Base-by-base conservation (phyloP, 2,329 filamentous ascomycete genomes). In the Xylariales sp. region DNA sequence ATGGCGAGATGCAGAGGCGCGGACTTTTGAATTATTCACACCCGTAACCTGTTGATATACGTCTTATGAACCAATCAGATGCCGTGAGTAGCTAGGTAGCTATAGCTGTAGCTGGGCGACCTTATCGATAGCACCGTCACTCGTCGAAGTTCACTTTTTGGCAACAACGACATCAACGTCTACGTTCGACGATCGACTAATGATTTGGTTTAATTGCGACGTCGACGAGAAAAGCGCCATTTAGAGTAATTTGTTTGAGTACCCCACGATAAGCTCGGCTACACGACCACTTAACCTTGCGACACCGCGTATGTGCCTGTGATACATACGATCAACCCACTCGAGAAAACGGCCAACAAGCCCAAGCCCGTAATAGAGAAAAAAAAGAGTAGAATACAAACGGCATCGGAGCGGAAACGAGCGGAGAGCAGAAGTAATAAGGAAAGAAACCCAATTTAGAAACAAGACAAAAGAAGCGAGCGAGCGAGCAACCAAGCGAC, bases 41-140 rank as follows among this genome's bases (percentile, higher is more conserved):
- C 23, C 23, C 23, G 23, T 23, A 23, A 23, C 23, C 23, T 23
- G 23, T 23, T 23, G 23, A 23, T 23, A 23, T 23, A 23, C 23
- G 23, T 23, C 23, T 23, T 23, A 23, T 23, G 23, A 23, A 23
- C 23, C 23, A 23, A 23, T 23, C 23, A 23, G 23, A 23, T 23
- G 23, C 23, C 23, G 23, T 23, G 23, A 23, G 23, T 1, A 23
- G 23, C 23, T 23, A 23, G 36, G 12, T 39, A 39, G 36, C 39
- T 41, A 14, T 14, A 41, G 8, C 16, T 28, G 30, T 28, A n/a
- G 28, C 23, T 32, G 45, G 23, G 6, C n/a, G 32, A n/a, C 12
- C 39, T 56, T 56, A 56, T 56, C 54, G 54, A 56, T 56, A 45
- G 54, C 54, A 32, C 23, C 7, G 14, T 16, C 8, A 23, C 3